These are phyloP conservation scores for Bondarzewia mesenterica DNA, from an alignment of 1,284 basidiomycete genomes.

Conservation along the genomic window DNA sequence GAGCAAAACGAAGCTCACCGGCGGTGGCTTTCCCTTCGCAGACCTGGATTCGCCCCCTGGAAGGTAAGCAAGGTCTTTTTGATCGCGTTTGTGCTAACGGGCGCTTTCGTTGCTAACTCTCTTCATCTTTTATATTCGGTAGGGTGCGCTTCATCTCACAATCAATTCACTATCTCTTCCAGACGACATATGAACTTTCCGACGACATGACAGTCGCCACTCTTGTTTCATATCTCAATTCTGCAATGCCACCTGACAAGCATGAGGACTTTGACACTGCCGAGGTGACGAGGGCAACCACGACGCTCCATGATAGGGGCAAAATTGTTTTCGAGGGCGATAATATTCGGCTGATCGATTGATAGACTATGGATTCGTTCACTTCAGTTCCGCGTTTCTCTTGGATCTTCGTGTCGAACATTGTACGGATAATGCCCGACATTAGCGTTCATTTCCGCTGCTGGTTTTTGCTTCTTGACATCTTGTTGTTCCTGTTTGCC, in stretches of 20 bases:
- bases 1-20: no score
- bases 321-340: slow-evolving; percentile 52
- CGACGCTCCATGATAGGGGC: slow-evolving; percentile 42
- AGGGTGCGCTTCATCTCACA: slow-evolving; percentile 52
- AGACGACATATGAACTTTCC: slow-evolving; percentile 50
- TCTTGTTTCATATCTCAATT: slow-evolving; percentile 61
- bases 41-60: slow-evolving; percentile 49
- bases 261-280: slow-evolving; percentile 72
- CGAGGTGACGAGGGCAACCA: slow-evolving; percentile 56
- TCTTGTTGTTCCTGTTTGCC: no score
- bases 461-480: no score
- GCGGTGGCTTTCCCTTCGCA: slow-evolving; percentile 25
- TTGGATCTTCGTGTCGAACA: no score
- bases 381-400: no score
- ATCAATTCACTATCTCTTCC: slow-evolving; percentile 54
- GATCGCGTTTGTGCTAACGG: not conserved
- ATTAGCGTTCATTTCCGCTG: no score
- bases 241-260: slow-evolving; percentile 65
- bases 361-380: not conserved
- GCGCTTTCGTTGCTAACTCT: not conserved
- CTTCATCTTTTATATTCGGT: not conserved
- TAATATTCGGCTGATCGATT: slow-evolving; percentile 18
- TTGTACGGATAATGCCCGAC: no score
- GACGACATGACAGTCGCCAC: slow-evolving; percentile 63
- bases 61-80: slow-evolving; percentile 34